phyloP scores from a whole-genome alignment of 169 alveolate species.

The Plasmodium chabaudi region DNA sequence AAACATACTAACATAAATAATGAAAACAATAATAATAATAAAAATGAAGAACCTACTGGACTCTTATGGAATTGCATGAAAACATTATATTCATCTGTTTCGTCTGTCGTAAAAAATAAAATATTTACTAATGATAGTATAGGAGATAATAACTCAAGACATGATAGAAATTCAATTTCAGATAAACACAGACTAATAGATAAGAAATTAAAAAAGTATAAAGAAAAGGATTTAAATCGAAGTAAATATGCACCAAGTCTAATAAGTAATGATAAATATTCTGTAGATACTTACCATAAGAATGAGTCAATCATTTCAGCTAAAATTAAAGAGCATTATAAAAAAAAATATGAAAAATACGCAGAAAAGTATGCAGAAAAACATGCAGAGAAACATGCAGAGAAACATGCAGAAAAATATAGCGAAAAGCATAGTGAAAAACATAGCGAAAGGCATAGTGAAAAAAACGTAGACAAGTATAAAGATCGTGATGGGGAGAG shows the following conservation, averaged over 20 bases:
- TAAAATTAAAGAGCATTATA: neutral
- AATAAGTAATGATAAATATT: neutral
- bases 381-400: neutral
- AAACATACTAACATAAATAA: neutral
- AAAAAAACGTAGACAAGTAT: neutral
- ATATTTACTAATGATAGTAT: conserved; percentile 7
- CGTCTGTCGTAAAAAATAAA: conserved; percentile 49
- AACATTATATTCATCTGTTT: conserved; percentile 32
- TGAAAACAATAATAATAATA: neutral
- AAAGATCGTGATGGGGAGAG: neutral
- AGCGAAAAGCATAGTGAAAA: neutral
- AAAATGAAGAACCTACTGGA: neutral
- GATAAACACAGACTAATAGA: conserved; percentile 26
- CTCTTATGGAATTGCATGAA: conserved; percentile 45
- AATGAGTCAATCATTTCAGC: neutral
- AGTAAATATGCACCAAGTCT: no score
- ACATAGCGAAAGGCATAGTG: neutral
- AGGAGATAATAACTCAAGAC: neutral
- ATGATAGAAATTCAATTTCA: conserved; percentile 9
- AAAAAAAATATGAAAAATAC: neutral
- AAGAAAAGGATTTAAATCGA: neutral
- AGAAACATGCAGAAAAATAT: neutral
- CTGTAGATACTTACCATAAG: neutral
- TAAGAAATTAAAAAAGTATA: conserved; percentile 24
- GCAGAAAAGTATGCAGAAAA: neutral